Percentiles rank a stretch among this genome's conserved stretches.
phyloP scores from a whole-genome alignment of 495 filamentous ascomycete species.

The Tuber magnatum region DNA sequence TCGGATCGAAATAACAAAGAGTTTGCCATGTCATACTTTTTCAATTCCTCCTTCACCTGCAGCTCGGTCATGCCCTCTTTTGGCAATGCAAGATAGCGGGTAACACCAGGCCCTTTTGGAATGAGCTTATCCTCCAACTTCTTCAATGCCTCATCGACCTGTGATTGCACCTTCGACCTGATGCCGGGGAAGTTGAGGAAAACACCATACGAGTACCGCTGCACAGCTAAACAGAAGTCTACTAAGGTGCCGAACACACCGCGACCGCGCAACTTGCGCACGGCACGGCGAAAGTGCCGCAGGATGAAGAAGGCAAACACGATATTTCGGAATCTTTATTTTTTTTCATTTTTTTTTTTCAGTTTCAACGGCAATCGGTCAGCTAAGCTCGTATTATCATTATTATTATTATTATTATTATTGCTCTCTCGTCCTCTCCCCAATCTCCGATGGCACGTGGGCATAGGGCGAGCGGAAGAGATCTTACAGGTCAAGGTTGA shows the following conservation, averaged over 20 bases:
- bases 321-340: constrained; percentile 68
- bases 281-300: constrained; percentile 71
- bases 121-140: constrained; percentile 79
- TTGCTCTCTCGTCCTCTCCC: neutral
- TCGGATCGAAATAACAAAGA: neutral
- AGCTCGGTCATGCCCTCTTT: constrained; percentile 79
- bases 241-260: constrained; percentile 72
- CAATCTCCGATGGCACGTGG: neutral
- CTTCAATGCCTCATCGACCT: constrained; percentile 64
- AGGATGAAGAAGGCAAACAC: constrained; percentile 85
- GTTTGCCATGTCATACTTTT: constrained; percentile 42
- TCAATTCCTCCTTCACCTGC: constrained; percentile 70
- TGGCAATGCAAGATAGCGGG: constrained; percentile 67
- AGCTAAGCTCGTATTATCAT: constrained; percentile 9
- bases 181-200: constrained; percentile 83
- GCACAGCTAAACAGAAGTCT: constrained; percentile 61
- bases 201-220: constrained; percentile 68
- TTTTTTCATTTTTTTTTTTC: neutral
- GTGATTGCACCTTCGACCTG: constrained; percentile 68
- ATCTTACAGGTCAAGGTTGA: constrained; percentile 79
- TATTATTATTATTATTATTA: constrained; percentile 5
- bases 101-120: constrained; percentile 61
- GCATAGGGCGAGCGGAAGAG: neutral
- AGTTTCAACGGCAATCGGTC: constrained; percentile 17
- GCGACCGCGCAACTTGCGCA: constrained; percentile 78